phyloP scores from a whole-genome alignment of 805 yeast species.

The Wickerhamiella bombiphila region DNA sequence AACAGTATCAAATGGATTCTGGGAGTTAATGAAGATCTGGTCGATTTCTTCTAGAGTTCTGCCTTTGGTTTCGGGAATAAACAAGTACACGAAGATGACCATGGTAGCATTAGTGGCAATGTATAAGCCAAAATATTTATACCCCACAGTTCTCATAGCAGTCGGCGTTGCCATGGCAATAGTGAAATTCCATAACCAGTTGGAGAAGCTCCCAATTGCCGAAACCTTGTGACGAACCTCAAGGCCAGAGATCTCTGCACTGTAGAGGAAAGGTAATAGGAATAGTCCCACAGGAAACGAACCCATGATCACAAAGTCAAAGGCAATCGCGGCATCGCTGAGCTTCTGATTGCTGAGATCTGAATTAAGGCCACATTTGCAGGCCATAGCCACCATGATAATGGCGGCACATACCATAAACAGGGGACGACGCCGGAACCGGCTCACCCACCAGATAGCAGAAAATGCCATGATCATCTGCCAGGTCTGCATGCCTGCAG shows the following conservation, averaged over 20 bases:
- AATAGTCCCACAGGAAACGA: constrained; percentile 36
- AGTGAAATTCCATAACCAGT: constrained; percentile 44
- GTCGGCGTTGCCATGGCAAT: constrained; percentile 42
- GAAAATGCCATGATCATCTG: constrained; percentile 30
- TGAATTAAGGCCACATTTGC: constrained; percentile 17
- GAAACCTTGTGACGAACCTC: constrained; percentile 34
- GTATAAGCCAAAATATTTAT: constrained; percentile 45
- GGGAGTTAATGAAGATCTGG: constrained; percentile 19
- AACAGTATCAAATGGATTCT: constrained; percentile 10
- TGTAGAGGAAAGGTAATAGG: constrained; percentile 28
- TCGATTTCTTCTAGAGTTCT: constrained; percentile 43
- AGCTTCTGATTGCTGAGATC: constrained; percentile 21
- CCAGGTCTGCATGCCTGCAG: constrained; percentile 32
- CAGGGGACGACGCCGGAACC: constrained; percentile 34
- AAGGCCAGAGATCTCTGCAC: constrained; percentile 42
- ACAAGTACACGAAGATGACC: constrained; percentile 30
- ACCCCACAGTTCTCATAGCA: constrained; percentile 34
- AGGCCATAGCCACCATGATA: constrained; percentile 31
- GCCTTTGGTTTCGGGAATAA: constrained; percentile 46
- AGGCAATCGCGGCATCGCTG: constrained; percentile 31
- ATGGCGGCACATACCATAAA: constrained; percentile 20
- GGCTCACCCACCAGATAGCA: constrained; percentile 38
- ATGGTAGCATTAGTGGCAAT: constrained; percentile 37
- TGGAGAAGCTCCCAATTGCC: constrained; percentile 40
- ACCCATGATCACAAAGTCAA: constrained; percentile 33